Conservation (phyloP, 805 yeast genomes). For the Candida oleophila region DNA sequence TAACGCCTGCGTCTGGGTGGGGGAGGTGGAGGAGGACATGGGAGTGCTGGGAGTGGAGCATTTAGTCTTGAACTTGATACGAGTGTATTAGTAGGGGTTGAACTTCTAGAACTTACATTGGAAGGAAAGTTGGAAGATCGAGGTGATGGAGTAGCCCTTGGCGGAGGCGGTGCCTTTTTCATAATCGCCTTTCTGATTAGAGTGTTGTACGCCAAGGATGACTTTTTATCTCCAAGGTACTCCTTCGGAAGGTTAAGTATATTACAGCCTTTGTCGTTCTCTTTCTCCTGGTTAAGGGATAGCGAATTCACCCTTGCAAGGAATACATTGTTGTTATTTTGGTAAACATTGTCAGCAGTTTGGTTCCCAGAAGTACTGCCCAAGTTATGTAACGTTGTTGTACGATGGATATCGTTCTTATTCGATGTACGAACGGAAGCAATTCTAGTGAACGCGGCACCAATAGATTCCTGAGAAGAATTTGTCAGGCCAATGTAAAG, state of each 20-base stretch:
- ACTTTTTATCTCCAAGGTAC: conserved; percentile 20
- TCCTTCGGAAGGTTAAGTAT: conserved; percentile 36
- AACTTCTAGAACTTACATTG: background rate
- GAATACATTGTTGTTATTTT: conserved; percentile 32
- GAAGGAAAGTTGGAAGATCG: background rate
- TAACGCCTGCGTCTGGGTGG: conserved; percentile 31
- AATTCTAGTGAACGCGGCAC: conserved; percentile 24
- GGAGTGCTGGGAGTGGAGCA: conserved; percentile 2
- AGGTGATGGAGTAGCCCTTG: conserved; percentile 9
- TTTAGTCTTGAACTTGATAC: background rate
- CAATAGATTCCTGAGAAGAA: conserved; percentile 20
- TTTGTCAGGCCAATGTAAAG: conserved; percentile 5
- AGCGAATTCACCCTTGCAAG: conserved; percentile 7
- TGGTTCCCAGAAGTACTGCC: conserved; percentile 2
- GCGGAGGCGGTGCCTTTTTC: conserved; percentile 43
- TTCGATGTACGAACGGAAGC: conserved; percentile 37
- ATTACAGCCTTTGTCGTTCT: conserved; percentile 6
- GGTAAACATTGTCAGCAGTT: conserved; percentile 6
- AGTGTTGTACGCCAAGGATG: conserved; percentile 20
- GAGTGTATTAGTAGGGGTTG: background rate
- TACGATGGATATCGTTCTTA: conserved; percentile 34
- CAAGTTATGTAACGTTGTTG: conserved; percentile 29
- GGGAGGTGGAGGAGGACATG: conserved; percentile 33
- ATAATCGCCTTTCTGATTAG: conserved; percentile 27
- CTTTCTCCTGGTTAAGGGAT: background rate